These are phyloP conservation scores for Rhododendron simsii DNA, from an alignment of 148 eudicot species.

Conservation along the genomic window DNA sequence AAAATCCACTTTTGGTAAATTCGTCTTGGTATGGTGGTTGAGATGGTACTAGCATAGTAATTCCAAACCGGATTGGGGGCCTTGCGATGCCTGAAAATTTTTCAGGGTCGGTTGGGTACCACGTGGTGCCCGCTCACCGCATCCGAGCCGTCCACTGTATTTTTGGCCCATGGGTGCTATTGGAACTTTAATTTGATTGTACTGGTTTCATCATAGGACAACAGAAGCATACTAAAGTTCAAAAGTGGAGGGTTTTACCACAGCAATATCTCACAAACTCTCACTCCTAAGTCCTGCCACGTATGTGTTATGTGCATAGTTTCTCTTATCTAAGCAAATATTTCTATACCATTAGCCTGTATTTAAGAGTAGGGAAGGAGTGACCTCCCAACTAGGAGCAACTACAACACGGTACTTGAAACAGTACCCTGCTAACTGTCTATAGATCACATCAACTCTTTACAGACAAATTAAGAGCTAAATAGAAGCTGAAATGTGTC, in stretches of 20 bases:
- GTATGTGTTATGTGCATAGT: background rate
- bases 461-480: background rate
- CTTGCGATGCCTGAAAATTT: too few relatives aligned
- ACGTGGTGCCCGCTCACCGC: too few relatives aligned
- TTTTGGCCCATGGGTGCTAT: too few relatives aligned
- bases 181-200: too few relatives aligned
- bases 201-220: too few relatives aligned
- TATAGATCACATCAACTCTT: background rate
- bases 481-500: conserved; percentile 13
- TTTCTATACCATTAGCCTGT: background rate
- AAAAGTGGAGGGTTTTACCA: background rate
- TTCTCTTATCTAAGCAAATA: background rate
- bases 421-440: background rate
- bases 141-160: too few relatives aligned
- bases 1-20: too few relatives aligned
- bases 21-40: too few relatives aligned
- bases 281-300: background rate
- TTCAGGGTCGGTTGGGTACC: too few relatives aligned
- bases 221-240: too few relatives aligned
- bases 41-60: too few relatives aligned
- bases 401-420: background rate
- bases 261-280: background rate
- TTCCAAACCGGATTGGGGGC: too few relatives aligned
- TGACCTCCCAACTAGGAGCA: background rate
- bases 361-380: background rate